Base-by-base conservation (phyloP, 2,329 filamentous ascomycete species). In the Dendrostoma leiphaemia region DNA sequence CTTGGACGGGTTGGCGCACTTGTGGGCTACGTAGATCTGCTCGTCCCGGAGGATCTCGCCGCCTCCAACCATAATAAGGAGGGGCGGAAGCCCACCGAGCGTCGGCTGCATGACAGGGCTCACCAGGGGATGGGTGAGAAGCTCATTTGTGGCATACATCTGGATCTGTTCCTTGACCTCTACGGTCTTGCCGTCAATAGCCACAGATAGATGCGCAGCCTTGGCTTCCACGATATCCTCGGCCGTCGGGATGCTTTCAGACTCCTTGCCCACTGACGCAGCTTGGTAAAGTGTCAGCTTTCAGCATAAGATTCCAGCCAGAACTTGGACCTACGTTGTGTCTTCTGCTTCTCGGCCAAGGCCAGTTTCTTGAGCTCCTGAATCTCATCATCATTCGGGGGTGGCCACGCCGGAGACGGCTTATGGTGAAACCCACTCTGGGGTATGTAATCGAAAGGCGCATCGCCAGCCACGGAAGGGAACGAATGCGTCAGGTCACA, bases 401-500 rank as follows among this genome's bases (percentile, higher is more conserved):
- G 93, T 10, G 94, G 94, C 94, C 94, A 99, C n/a, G 89, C 85
- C 51, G 82, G 76, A 0, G 91, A 96, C 0, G 93, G 94, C 63
- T 88, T 91, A 63, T 97, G 91, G 60, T 95, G 86, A 64, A 99
- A 97, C 0, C 94, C 94, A 61, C 87, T 80, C 1, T 85, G 74
- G 4, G 94, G 94, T 31, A 99, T 93, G 63, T 97, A 97, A 67
- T 99, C 94, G 48, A 90, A 71, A 1, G 83, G 82, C 47, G 83
- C 85, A 37, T 91, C 83, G 5, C 78, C 82, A 2, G 83, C 81
- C n/a, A 96, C 81, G 61, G 92, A 97, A 0, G 94, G 94, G 60
- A 97, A 97, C 0, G 92, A 97, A 67, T 97, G 93, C 0, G 91
- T 96, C 50, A 97, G 74, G 67, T 99, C 94, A 8, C 93, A 91